Evolutionary conservation across 129 eudicot genomes (phyloP).

Genomic region (Chrysanthemum lavandulifolium): DNA sequence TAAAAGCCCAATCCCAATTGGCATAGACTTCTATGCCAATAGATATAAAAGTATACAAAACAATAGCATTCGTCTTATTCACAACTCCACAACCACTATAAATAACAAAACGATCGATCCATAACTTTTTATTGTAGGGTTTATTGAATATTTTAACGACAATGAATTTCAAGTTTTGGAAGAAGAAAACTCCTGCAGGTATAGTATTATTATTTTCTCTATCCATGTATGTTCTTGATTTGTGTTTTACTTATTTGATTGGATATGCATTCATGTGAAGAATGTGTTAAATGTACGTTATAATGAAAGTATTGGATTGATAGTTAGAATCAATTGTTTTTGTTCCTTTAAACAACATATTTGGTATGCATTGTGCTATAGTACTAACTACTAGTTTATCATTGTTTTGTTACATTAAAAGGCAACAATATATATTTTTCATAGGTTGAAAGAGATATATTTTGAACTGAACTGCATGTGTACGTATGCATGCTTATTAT

Average conservation of each 20-base stretch:
- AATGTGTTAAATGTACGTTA: neutral
- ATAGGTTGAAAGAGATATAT: too few relatives aligned
- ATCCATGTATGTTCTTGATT: neutral
- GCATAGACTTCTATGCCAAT: neutral
- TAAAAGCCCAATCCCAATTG: neutral
- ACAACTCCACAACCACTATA: neutral
- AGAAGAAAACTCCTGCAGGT: slow-evolving; percentile 49
- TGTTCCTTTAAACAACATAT: too few relatives aligned
- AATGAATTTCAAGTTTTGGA: slow-evolving; percentile 44
- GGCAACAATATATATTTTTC: too few relatives aligned
- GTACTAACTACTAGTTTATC: too few relatives aligned
- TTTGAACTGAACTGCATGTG: too few relatives aligned
- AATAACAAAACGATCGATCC: slow-evolving; percentile 16
- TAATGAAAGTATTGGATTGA: neutral
- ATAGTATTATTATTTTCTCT: neutral
- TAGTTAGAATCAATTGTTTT: too few relatives aligned
- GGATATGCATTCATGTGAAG: neutral
- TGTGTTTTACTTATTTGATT: neutral
- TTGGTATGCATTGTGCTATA: too few relatives aligned
- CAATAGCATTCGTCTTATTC: neutral
- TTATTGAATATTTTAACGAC: slow-evolving; percentile 19
- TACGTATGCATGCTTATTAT: too few relatives aligned
- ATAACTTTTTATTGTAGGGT: slow-evolving; percentile 12
- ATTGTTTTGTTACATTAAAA: too few relatives aligned
- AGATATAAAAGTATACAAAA: neutral